A percentile compares a stretch with the other conserved stretches of the same genome.
Conservation (phyloP, 257 asterid genomes). For the Salvia rosmarinus region DNA sequence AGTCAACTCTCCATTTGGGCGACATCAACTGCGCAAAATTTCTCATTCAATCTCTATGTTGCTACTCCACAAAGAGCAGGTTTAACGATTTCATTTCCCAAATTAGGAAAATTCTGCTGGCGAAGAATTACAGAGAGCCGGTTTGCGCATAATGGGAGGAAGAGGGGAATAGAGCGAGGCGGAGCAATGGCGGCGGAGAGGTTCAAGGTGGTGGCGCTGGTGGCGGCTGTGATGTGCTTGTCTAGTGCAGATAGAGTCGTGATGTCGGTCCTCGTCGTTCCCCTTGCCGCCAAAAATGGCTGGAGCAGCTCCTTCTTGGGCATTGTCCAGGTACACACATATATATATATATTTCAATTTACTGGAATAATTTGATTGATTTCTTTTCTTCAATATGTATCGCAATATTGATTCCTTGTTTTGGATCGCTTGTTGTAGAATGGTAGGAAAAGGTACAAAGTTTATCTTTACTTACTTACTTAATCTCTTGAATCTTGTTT, state of each 20-base stretch:
- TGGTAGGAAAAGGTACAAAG: not conserved
- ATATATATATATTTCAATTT: not conserved
- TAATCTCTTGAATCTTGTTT: too few relatives aligned
- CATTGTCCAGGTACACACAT: constrained; percentile 70
- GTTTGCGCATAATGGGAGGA: constrained; percentile 9
- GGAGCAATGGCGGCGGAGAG: constrained; percentile 72
- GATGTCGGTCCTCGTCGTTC: constrained; percentile 95
- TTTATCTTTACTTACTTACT: too few relatives aligned
- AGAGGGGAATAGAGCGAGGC: constrained; percentile 53
- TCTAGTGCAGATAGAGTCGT: constrained; percentile 95
- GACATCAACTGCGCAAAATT: constrained; percentile 16
- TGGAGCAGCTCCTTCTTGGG: constrained; percentile 89
- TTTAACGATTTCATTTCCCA: not conserved
- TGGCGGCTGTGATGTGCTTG: constrained; percentile 86
- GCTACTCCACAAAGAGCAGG: not conserved
- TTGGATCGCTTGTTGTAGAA: not conserved
- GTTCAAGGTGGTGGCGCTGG: constrained; percentile 79
- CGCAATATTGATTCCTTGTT: too few relatives aligned
- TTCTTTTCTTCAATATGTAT: not conserved
- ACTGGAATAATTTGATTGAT: not conserved
- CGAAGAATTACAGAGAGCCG: too few relatives aligned
- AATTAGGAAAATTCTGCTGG: too few relatives aligned
- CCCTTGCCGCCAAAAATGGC: constrained; percentile 83
- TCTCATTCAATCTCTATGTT: constrained; percentile 32
- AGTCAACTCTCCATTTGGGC: constrained; percentile 38